A percentile compares a stretch with the other conserved stretches of the same genome.
phyloP scores from a whole-genome alignment of 78 protist species.

The Monocercomonoides exilis region DNA sequence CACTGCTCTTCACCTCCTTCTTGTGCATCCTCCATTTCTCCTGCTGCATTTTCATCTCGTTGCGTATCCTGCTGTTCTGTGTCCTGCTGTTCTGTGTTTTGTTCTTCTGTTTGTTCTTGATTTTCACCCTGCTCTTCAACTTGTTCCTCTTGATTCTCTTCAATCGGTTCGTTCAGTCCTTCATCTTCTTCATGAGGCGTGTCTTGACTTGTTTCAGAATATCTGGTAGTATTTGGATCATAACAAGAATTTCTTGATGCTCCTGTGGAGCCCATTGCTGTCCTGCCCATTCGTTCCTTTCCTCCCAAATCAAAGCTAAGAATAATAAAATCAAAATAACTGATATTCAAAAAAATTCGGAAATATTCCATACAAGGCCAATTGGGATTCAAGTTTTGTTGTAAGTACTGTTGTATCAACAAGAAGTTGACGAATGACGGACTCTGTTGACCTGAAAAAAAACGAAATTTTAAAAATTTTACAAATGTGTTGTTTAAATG shows the following conservation, averaged over 20 bases:
- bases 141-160: not conserved
- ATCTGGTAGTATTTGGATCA: not conserved
- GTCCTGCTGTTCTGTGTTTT: too few species aligned
- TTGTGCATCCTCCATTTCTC: too few species aligned
- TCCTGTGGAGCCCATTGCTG: not conserved
- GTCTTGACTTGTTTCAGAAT: not conserved
- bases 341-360: too few species aligned
- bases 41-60: too few species aligned
- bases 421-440: not conserved
- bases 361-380: not conserved
- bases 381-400: not conserved
- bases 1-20: too few species aligned
- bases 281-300: not conserved
- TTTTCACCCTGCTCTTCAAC: not conserved
- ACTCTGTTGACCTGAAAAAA: not conserved
- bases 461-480: too few species aligned
- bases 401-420: not conserved
- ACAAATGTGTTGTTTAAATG: too few species aligned
- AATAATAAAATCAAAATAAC: not conserved
- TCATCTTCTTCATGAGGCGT: not conserved
- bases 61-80: too few species aligned
- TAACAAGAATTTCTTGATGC: not conserved
- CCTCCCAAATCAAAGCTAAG: not conserved
- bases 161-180: not conserved
- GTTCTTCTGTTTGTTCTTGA: not conserved